Percentiles rank a stretch among this genome's conserved stretches.
Conservation (phyloP, 129 eudicot genomes). For the Pittosporum tobira region DNA sequence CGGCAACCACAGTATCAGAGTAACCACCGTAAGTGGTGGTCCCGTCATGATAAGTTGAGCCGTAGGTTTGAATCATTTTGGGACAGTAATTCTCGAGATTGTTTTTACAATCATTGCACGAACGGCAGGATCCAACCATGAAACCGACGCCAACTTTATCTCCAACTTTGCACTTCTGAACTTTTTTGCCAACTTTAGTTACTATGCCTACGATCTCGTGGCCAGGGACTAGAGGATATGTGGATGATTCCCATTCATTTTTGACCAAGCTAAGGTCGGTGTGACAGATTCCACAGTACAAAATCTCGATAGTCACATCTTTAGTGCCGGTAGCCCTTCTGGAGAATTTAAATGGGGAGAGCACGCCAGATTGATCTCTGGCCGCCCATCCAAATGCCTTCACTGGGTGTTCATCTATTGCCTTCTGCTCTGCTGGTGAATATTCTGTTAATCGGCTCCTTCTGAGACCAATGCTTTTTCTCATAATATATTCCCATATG, state of each 20-base stretch:
- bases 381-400: slow-evolving; percentile 29
- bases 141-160: slow-evolving; percentile 19
- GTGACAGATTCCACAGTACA: slow-evolving; percentile 27
- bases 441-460: not conserved
- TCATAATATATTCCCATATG: slow-evolving; percentile 5
- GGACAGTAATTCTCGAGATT: slow-evolving; percentile 23
- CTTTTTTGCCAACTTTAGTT: slow-evolving; percentile 16
- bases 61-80: slow-evolving; percentile 15
- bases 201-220: slow-evolving; percentile 21
- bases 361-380: slow-evolving; percentile 17
- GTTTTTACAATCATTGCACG: slow-evolving; percentile 4
- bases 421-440: not conserved
- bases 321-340: slow-evolving; percentile 18
- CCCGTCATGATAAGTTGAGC: slow-evolving; percentile 12
- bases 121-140: slow-evolving; percentile 12
- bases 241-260: slow-evolving; percentile 26
- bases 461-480: slow-evolving; percentile 2
- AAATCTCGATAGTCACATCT: slow-evolving; percentile 17
- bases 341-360: slow-evolving; percentile 28
- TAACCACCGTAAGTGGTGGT: slow-evolving; percentile 20
- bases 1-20: slow-evolving; percentile 16
- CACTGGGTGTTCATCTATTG: slow-evolving; percentile 17
- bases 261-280: slow-evolving; percentile 21
- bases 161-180: slow-evolving; percentile 19
- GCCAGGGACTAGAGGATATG: slow-evolving; percentile 19